These are phyloP conservation scores for Leccinum disarticulatum DNA, from an alignment of 768 basidiomycete genomes.

Conservation along the genomic window DNA sequence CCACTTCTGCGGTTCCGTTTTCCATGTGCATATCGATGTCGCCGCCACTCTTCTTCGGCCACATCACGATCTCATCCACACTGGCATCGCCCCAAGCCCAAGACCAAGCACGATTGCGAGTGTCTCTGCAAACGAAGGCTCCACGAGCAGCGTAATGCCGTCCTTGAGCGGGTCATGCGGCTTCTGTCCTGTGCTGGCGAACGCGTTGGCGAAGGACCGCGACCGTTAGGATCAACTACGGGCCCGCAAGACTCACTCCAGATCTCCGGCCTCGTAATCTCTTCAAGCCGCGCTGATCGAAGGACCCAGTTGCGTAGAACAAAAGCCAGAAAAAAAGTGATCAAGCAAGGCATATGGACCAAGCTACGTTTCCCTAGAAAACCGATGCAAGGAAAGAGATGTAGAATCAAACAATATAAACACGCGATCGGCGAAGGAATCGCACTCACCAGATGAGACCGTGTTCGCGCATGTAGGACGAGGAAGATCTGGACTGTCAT, in stretches of 20 bases:
- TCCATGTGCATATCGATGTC: neutral
- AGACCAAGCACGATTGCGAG: slow-evolving; percentile 47
- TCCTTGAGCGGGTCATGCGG: slow-evolving; percentile 55
- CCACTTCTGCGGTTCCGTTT: slow-evolving; percentile 8
- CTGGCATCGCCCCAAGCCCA: slow-evolving; percentile 59
- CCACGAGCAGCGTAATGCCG: slow-evolving; percentile 58
- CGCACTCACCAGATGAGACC: slow-evolving; percentile 66
- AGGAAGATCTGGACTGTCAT: slow-evolving; percentile 60
- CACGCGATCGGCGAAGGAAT: neutral
- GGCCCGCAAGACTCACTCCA: slow-evolving; percentile 38
- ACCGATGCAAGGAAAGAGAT: neutral
- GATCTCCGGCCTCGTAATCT: slow-evolving; percentile 37
- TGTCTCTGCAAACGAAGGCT: slow-evolving; percentile 41
- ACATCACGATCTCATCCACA: slow-evolving; percentile 72
- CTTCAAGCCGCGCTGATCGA: slow-evolving; percentile 46
- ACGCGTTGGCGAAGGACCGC: slow-evolving; percentile 4
- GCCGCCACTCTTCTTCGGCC: slow-evolving; percentile 26
- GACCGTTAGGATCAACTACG: slow-evolving; percentile 27
- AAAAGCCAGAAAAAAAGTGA: slow-evolving; percentile 61
- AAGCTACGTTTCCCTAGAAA: slow-evolving; percentile 48
- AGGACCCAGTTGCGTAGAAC: slow-evolving; percentile 56
- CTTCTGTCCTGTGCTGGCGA: slow-evolving; percentile 13
- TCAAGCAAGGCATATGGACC: slow-evolving; percentile 48
- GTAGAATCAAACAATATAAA: neutral
- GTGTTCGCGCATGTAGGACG: slow-evolving; percentile 63